Conservation (phyloP, 306 rosid species). For the Vigna unguiculata region DNA sequence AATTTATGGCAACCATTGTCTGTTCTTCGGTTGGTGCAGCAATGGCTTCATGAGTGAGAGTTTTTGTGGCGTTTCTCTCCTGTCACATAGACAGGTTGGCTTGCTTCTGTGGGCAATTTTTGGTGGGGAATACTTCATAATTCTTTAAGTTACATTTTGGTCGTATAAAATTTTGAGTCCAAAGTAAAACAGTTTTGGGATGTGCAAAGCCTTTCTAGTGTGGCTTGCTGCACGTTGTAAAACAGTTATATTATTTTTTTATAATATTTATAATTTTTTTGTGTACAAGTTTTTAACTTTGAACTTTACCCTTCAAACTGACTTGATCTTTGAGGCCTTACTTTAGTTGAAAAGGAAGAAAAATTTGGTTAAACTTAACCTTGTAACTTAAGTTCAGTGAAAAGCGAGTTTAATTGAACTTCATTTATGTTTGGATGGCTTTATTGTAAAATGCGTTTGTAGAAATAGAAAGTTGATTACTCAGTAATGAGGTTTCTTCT, state of each 20-base stretch:
- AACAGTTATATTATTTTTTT: conserved; percentile 49
- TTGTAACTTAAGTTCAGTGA: too few species aligned
- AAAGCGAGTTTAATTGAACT: too few species aligned
- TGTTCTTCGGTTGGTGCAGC: conserved; percentile 35
- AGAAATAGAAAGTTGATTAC: too few species aligned
- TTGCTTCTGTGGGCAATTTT: conserved; percentile 38
- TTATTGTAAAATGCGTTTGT: too few species aligned
- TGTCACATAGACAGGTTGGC: conserved; percentile 48
- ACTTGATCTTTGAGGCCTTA: too few species aligned
- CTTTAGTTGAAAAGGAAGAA: too few species aligned
- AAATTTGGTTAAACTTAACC: too few species aligned
- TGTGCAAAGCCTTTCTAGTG: conserved; percentile 49
- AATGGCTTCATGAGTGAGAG: conserved; percentile 27
- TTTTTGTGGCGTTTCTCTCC: conserved; percentile 41
- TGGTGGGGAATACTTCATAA: conserved; percentile 28
- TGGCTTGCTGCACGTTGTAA: conserved; percentile 53
- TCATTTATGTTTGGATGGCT: too few species aligned
- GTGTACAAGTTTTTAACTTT: neutral
- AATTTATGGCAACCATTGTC: conserved; percentile 41
- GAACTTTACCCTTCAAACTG: neutral
- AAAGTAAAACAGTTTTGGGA: conserved; percentile 32
- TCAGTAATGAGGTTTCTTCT: too few species aligned
- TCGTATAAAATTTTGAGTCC: neutral
- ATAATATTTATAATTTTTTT: conserved; percentile 12
- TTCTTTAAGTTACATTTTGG: neutral